phyloP scores from a whole-genome alignment of 352 stramenopile species.

The Saprolegnia diclina region DNA sequence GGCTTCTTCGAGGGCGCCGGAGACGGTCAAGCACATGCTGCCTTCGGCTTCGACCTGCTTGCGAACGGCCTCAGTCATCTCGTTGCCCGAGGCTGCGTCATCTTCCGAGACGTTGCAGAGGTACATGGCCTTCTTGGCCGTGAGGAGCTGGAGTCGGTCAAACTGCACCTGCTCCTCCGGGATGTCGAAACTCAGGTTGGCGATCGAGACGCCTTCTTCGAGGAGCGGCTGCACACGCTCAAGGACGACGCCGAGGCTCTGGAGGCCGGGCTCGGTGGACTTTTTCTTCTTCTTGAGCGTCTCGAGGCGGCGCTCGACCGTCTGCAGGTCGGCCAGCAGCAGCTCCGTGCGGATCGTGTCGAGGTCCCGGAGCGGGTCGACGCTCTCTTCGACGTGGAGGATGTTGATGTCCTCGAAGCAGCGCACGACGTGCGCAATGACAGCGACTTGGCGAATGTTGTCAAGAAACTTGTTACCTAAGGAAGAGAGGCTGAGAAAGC shows the following conservation, averaged over 20 bases:
- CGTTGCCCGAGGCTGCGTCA: conserved; percentile 91
- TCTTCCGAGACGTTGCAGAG: conserved; percentile 95
- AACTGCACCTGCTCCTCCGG: conserved; percentile 84
- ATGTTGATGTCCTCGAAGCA: conserved; percentile 99
- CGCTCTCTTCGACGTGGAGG: conserved; percentile 93
- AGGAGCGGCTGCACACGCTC: conserved; percentile 63
- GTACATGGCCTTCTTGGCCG: conserved; percentile 95
- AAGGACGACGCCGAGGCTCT: conserved; percentile 49
- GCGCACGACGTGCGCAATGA: conserved; percentile 89
- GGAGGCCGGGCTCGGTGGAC: conserved; percentile 49
- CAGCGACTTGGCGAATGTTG: conserved; percentile 80
- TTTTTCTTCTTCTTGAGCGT: conserved; percentile 79
- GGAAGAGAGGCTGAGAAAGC: conserved; percentile 10
- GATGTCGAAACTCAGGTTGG: conserved; percentile 52
- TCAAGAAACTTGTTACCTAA: conserved; percentile 82
- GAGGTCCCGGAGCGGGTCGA: conserved; percentile 95
- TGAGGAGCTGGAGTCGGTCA: conserved; percentile 77
- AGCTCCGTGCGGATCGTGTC: conserved; percentile 98
- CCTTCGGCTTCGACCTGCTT: conserved; percentile 53
- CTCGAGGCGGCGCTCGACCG: conserved; percentile 57
- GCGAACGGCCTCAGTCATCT: conserved; percentile 81
- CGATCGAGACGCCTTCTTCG: conserved; percentile 72
- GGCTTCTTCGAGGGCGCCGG: conserved; percentile 68
- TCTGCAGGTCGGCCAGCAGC: conserved; percentile 86
- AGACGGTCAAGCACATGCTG: conserved; percentile 66